A percentile compares a stretch with the other conserved stretches of the same genome.
These are phyloP conservation scores for Fusarium sp. DNA, from an alignment of 2,329 filamentous ascomycete species.

Conservation along the genomic window DNA sequence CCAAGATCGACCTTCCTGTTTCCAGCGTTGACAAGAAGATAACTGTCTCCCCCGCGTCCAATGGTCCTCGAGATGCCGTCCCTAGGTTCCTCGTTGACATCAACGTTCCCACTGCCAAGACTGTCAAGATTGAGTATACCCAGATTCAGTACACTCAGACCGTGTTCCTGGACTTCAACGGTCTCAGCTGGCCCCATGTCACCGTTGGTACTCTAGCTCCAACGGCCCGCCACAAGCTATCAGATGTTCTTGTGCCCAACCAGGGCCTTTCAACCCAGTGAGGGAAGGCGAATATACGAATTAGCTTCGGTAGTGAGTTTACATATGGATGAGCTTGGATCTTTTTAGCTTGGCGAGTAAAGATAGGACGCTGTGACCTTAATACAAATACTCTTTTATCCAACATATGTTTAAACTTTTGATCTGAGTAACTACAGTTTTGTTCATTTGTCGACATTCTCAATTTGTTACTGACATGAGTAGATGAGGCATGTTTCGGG, in stretches of 20 bases:
- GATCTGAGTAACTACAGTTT: too few species aligned
- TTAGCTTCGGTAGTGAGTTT: not conserved
- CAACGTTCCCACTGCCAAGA: conserved; percentile 18
- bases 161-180: conserved; percentile 26
- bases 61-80: conserved; percentile 23
- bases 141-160: conserved; percentile 58
- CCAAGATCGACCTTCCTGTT: conserved; percentile 35
- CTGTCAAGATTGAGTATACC: conserved; percentile 24
- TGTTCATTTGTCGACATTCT: too few species aligned
- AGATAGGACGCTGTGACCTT: too few species aligned
- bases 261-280: not conserved
- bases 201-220: conserved; percentile 41
- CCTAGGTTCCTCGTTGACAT: conserved; percentile 34
- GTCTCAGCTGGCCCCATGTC: conserved; percentile 35
- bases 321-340: not conserved
- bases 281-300: not conserved
- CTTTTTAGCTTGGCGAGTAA: too few species aligned
- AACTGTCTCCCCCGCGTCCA: conserved; percentile 20
- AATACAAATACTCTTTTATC: too few species aligned
- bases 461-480: too few species aligned
- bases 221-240: conserved; percentile 5
- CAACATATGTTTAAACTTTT: too few species aligned
- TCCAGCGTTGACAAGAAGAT: conserved; percentile 10
- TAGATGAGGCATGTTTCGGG: too few species aligned
- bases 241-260: conserved; percentile 6